phyloP scores from a whole-genome alignment of 1,284 basidiomycete genomes.

The Ustilago curta region DNA sequence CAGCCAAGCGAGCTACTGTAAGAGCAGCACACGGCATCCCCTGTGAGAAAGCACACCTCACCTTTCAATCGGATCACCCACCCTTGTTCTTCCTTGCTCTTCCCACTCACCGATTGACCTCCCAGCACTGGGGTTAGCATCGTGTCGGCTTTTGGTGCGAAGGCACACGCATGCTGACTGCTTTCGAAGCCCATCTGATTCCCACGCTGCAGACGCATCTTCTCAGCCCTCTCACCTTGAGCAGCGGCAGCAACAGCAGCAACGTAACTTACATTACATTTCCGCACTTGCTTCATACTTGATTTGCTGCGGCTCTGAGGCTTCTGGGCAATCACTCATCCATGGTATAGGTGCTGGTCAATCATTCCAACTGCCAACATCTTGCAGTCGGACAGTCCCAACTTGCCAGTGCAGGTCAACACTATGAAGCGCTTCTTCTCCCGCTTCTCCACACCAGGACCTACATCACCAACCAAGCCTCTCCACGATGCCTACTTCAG shows the following conservation, averaged over 20 bases:
- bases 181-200: neutral
- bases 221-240: neutral
- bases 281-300: neutral
- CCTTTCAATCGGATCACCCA: conserved; percentile 5
- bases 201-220: conserved; percentile 4
- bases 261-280: neutral
- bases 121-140: no score
- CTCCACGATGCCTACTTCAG: conserved; percentile 13
- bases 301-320: neutral
- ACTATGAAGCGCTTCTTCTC: conserved; percentile 60
- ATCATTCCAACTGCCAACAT: neutral
- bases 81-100: neutral
- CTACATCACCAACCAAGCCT: conserved; percentile 13
- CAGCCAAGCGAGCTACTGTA: neutral
- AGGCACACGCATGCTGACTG: neutral
- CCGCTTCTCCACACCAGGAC: conserved; percentile 46
- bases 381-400: neutral
- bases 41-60: conserved; percentile 23
- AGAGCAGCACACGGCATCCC: conserved; percentile 8
- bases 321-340: neutral
- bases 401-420: neutral
- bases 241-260: conserved; percentile 1
- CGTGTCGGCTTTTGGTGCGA: no score
- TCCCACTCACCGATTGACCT: no score
- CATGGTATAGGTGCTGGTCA: neutral